A percentile compares a stretch with the other conserved stretches of the same genome.
phyloP scores from a whole-genome alignment of 2,329 filamentous ascomycete genomes.

The Zymoseptoria tritici region DNA sequence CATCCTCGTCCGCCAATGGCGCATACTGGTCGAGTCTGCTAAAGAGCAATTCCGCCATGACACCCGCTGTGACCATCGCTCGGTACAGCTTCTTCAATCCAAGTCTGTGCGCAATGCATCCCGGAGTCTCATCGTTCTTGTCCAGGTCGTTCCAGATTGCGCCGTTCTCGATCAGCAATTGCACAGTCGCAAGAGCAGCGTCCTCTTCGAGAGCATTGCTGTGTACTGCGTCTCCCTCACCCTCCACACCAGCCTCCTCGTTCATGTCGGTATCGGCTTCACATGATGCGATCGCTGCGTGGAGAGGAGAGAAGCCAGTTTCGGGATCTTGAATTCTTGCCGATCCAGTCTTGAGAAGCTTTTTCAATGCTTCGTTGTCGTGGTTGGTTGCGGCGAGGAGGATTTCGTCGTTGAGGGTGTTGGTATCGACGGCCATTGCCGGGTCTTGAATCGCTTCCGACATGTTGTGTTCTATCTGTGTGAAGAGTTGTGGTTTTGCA shows the following conservation, averaged over 20 bases:
- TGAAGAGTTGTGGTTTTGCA: not conserved
- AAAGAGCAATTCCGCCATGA: slow-evolving; percentile 81
- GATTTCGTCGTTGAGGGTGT: slow-evolving; percentile 49
- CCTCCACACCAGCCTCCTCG: slow-evolving; percentile 21
- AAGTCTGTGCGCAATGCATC: slow-evolving; percentile 68
- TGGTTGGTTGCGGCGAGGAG: slow-evolving; percentile 61
- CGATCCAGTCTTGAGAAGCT: slow-evolving; percentile 57
- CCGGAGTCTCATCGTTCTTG: slow-evolving; percentile 77
- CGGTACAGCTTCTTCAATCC: slow-evolving; percentile 67
- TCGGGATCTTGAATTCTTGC: slow-evolving; percentile 70
- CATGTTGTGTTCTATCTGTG: not conserved
- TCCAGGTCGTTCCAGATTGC: slow-evolving; percentile 98
- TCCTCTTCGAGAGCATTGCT: slow-evolving; percentile 39
- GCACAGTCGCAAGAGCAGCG: slow-evolving; percentile 59
- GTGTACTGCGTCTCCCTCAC: slow-evolving; percentile 29
- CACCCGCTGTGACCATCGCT: slow-evolving; percentile 79
- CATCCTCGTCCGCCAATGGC: slow-evolving; percentile 54
- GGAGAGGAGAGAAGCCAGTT: slow-evolving; percentile 80
- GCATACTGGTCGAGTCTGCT: slow-evolving; percentile 77
- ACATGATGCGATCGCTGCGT: slow-evolving; percentile 71
- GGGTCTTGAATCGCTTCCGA: slow-evolving; percentile 7
- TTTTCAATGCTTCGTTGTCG: slow-evolving; percentile 56
- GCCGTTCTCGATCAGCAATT: slow-evolving; percentile 73
- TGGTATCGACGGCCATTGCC: slow-evolving; percentile 32
- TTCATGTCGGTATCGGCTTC: slow-evolving; percentile 37